Percentiles rank a stretch among this genome's conserved stretches.
Conservation (phyloP, 345 rosid species). For the Eucalyptus dawsonii region DNA sequence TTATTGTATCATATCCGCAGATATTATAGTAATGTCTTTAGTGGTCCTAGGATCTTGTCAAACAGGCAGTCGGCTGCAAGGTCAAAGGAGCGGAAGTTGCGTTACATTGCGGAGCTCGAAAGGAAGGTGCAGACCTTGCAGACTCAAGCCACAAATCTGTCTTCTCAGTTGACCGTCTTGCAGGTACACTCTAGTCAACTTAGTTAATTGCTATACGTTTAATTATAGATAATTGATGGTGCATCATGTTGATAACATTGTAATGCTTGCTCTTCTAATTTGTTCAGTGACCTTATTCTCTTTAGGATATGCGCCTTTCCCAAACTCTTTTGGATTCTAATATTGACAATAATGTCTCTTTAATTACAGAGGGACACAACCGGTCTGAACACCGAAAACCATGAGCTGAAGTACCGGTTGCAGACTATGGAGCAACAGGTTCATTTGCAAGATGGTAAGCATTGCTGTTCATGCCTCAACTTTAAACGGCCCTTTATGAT, state of each 20-base stretch:
- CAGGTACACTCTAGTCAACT: conserved; percentile 29
- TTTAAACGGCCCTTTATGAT: background rate
- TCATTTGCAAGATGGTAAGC: conserved; percentile 72
- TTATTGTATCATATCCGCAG: background rate
- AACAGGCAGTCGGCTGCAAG: conserved; percentile 89
- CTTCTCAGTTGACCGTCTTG: conserved; percentile 69
- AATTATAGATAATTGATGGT: background rate
- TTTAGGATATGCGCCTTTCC: background rate
- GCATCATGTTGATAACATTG: background rate
- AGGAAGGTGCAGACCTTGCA: conserved; percentile 74
- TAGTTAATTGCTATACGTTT: background rate
- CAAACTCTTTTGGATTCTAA: background rate
- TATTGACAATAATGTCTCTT: background rate
- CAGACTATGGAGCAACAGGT: conserved; percentile 84
- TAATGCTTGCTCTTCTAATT: background rate
- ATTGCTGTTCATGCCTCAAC: background rate
- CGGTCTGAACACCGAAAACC: conserved; percentile 53
- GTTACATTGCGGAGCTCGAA: conserved; percentile 75
- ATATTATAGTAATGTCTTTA: background rate
- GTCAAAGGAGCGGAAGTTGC: conserved; percentile 80
- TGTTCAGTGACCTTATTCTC: background rate
- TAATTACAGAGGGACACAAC: conserved; percentile 57
- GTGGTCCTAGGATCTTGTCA: conserved; percentile 49
- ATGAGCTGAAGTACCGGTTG: conserved; percentile 62
- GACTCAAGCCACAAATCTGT: conserved; percentile 72